A percentile compares a stretch with the other conserved stretches of the same genome.
Conservation (phyloP, 2,329 filamentous ascomycete genomes). For the Neofusicoccum sp. region DNA sequence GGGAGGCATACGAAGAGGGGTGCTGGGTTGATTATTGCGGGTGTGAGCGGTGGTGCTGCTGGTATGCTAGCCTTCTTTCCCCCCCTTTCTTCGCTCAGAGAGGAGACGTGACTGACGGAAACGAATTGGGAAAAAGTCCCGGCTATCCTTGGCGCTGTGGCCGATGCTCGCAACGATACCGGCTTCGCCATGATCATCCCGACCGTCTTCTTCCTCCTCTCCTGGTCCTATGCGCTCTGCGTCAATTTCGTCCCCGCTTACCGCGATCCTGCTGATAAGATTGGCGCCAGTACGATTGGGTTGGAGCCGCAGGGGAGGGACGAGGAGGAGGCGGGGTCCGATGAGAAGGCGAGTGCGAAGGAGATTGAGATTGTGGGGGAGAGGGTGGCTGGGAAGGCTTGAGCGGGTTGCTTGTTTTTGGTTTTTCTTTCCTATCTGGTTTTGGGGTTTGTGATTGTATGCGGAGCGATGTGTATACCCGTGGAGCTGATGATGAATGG, state of each 20-base stretch:
- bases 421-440: neutral
- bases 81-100: neutral
- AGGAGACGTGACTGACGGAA: conserved; percentile 28
- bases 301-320: conserved; percentile 32
- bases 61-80: neutral
- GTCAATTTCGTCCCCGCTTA: conserved; percentile 70
- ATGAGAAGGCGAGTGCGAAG: conserved; percentile 36
- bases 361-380: conserved; percentile 36
- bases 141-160: conserved; percentile 68
- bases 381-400: conserved; percentile 36
- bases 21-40: conserved; percentile 71
- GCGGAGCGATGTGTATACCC: too few relatives aligned
- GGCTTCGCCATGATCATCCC: conserved; percentile 69
- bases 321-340: conserved; percentile 32
- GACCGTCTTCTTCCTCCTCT: conserved; percentile 52
- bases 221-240: conserved; percentile 49
- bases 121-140: conserved; percentile 54
- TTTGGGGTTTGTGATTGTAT: too few relatives aligned
- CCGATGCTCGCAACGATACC: conserved; percentile 63
- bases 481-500: too few relatives aligned
- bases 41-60: conserved; percentile 70
- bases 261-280: conserved; percentile 61
- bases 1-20: conserved; percentile 78
- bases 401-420: neutral
- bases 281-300: conserved; percentile 51